Evolutionary conservation across 2,329 filamentous ascomycete species (phyloP).

Genomic region (Orbilia ellipsospora): DNA sequence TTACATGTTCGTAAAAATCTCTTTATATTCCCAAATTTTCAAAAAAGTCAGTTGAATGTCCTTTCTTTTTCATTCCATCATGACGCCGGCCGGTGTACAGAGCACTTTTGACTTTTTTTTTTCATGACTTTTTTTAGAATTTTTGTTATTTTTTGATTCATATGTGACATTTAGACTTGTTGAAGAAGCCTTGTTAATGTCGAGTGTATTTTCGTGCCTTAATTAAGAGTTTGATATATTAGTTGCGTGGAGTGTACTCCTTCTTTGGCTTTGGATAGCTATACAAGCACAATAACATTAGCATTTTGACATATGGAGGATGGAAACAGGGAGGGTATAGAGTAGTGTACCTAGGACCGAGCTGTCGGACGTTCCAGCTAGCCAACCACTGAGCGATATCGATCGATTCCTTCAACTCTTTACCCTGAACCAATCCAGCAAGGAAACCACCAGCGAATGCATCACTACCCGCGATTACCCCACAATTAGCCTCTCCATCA

Average conservation of each 20-base stretch:
- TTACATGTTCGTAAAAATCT: slow-evolving; percentile 10
- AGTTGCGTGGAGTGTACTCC: slow-evolving; percentile 70
- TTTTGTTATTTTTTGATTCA: not conserved
- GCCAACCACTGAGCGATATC: slow-evolving; percentile 98
- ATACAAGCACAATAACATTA: slow-evolving; percentile 40
- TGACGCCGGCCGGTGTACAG: slow-evolving; percentile 34
- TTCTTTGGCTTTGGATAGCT: slow-evolving; percentile 87
- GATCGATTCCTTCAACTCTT: slow-evolving; percentile 79
- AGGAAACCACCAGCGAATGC: slow-evolving; percentile 95
- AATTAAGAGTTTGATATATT: not conserved
- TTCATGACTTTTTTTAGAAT: not conserved
- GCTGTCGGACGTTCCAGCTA: slow-evolving; percentile 89
- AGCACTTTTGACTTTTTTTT: slow-evolving; percentile 5
- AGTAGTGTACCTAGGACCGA: slow-evolving; percentile 82
- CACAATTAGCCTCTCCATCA: slow-evolving; percentile 1
- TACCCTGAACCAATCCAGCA: slow-evolving; percentile 87
- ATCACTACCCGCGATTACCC: slow-evolving; percentile 68
- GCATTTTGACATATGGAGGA: slow-evolving; percentile 7
- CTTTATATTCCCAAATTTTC: slow-evolving; percentile 11
- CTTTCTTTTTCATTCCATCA: slow-evolving; percentile 33
- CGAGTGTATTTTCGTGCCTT: not conserved
- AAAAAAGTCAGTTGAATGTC: slow-evolving; percentile 54
- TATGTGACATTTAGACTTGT: slow-evolving; percentile 43
- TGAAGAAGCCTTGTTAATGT: slow-evolving; percentile 51
- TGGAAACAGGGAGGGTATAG: not conserved